These are phyloP conservation scores for Cornus kousa DNA, from an alignment of 148 eudicot species.

Conservation along the genomic window DNA sequence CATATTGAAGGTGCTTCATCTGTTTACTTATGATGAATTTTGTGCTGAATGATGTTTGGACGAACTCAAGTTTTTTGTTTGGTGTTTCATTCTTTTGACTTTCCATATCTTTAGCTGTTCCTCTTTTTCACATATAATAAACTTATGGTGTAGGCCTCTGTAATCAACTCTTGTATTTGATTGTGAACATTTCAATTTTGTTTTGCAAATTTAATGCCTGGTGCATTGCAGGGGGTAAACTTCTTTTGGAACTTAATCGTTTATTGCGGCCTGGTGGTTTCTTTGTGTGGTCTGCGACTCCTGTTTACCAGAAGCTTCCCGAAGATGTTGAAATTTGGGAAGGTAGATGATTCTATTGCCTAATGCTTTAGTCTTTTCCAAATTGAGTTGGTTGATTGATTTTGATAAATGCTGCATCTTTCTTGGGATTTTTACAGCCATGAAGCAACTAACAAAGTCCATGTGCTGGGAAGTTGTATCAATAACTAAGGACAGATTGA, in stretches of 20 bases:
- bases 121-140: background rate
- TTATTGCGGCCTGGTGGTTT: slow-evolving; percentile 51
- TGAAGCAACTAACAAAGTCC: slow-evolving; percentile 65
- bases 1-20: slow-evolving; percentile 76
- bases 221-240: slow-evolving; percentile 40
- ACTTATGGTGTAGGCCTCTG: background rate
- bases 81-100: background rate
- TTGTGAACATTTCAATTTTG: background rate
- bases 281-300: slow-evolving; percentile 58
- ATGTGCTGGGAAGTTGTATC: slow-evolving; percentile 85
- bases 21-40: background rate
- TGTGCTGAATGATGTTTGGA: background rate
- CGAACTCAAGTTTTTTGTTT: background rate
- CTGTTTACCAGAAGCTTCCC: slow-evolving; percentile 35
- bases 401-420: slow-evolving; percentile 1
- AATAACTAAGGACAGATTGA: slow-evolving; percentile 66
- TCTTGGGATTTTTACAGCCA: slow-evolving; percentile 48
- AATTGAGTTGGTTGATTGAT: background rate
- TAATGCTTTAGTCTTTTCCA: background rate
- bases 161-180: no score
- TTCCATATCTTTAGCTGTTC: background rate
- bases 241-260: slow-evolving; percentile 53
- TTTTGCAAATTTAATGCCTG: background rate
- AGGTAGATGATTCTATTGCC: slow-evolving; percentile 23
- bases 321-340: slow-evolving; percentile 52